Evolutionary conservation across 257 asterid species (phyloP).

Genomic region (Nicotiana obtusifolia): DNA sequence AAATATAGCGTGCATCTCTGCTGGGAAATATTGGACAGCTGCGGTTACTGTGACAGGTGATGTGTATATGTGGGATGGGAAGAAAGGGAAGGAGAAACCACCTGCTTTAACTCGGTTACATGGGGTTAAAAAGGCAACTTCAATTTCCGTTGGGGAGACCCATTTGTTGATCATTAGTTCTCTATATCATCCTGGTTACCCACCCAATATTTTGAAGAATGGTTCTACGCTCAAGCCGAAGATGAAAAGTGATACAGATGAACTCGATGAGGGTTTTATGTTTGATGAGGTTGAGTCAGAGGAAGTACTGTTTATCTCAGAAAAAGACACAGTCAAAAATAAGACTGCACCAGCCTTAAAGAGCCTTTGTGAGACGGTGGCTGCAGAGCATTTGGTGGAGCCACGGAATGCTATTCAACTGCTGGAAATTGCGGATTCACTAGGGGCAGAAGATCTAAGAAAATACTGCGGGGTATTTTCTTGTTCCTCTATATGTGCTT

Average conservation of each 20-base stretch:
- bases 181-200: slow-evolving; percentile 75
- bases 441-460: slow-evolving; percentile 77
- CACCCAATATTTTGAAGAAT: slow-evolving; percentile 23
- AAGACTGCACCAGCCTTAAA: slow-evolving; percentile 63
- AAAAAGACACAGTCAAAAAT: slow-evolving; percentile 30
- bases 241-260: slow-evolving; percentile 43
- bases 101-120: slow-evolving; percentile 64
- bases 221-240: slow-evolving; percentile 25
- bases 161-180: slow-evolving; percentile 72
- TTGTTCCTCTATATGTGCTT: neutral
- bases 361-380: slow-evolving; percentile 75
- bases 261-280: slow-evolving; percentile 52
- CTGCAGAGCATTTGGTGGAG: slow-evolving; percentile 84
- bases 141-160: slow-evolving; percentile 93
- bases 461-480: slow-evolving; percentile 62
- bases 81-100: slow-evolving; percentile 48
- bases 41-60: slow-evolving; percentile 86
- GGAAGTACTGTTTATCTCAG: slow-evolving; percentile 23
- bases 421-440: slow-evolving; percentile 85
- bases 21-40: slow-evolving; percentile 97
- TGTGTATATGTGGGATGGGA: slow-evolving; percentile 88
- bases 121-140: slow-evolving; percentile 90
- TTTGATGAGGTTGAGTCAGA: slow-evolving; percentile 61
- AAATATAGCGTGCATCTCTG: slow-evolving; percentile 58
- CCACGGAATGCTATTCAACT: slow-evolving; percentile 78